Evolutionary conservation across 495 filamentous ascomycete genomes (phyloP).

Genomic region (Xylaria venustula): DNA sequence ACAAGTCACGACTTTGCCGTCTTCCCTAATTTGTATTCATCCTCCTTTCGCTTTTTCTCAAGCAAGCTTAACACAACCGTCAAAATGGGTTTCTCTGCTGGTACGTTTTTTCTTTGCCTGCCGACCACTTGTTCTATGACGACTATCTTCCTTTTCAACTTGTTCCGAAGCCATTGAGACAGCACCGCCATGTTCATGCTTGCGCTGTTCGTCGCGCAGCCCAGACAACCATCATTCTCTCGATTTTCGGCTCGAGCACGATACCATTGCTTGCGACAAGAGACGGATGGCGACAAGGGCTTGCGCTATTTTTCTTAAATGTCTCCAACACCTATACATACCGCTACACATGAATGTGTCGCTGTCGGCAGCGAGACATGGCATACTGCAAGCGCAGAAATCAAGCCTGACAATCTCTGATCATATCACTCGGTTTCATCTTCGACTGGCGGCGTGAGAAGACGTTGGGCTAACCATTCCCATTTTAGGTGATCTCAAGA

Average conservation of each 20-base stretch:
- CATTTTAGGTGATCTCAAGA: constrained; percentile 79
- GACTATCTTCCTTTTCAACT: constrained; percentile 11
- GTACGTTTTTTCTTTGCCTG: constrained; percentile 30
- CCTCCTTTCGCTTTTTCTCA: constrained; percentile 8
- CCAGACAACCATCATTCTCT: background rate
- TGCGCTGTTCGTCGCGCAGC: background rate
- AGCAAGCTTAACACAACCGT: constrained; percentile 17
- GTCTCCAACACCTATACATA: background rate
- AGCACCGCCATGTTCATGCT: background rate
- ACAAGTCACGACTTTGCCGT: constrained; percentile 45
- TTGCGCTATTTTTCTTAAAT: constrained; percentile 39
- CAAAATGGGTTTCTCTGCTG: constrained; percentile 45
- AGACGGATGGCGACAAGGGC: background rate
- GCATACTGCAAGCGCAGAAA: background rate
- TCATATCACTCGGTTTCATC: background rate
- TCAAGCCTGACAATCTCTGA: background rate
- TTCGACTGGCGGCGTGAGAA: background rate
- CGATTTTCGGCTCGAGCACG: background rate
- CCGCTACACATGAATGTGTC: background rate
- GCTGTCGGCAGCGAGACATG: background rate
- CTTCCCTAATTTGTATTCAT: constrained; percentile 18
- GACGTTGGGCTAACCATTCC: constrained; percentile 33
- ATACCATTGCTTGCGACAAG: constrained; percentile 4
- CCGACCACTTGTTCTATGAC: background rate
- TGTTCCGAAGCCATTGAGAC: constrained; percentile 27